Conservation (phyloP, 345 rosid genomes). For the Trapa incisa region DNA sequence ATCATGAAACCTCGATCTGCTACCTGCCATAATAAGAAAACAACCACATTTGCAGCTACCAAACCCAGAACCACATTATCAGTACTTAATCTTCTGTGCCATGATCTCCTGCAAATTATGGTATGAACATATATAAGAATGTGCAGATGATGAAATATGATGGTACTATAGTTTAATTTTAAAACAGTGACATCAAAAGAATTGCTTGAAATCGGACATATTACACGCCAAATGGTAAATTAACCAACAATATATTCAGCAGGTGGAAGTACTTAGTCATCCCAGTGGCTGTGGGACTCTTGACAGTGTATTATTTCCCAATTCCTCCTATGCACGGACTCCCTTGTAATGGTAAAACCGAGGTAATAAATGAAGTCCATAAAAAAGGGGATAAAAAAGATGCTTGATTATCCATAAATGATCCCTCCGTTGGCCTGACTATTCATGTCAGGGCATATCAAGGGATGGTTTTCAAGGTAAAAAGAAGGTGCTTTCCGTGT, state of each 20-base stretch:
- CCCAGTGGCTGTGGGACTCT: no score
- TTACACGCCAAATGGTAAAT: not conserved
- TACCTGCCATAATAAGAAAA: constrained; percentile 62
- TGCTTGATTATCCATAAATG: not conserved
- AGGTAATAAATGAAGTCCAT: not conserved
- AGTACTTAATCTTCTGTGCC: constrained; percentile 32
- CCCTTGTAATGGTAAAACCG: not conserved
- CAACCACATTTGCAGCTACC: constrained; percentile 50
- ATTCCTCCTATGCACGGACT: no score
- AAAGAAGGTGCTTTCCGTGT: not conserved
- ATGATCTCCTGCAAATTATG: constrained; percentile 36
- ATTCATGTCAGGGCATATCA: not conserved
- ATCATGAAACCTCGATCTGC: constrained; percentile 48
- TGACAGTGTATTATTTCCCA: no score
- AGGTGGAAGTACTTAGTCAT: not conserved
- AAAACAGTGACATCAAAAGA: not conserved
- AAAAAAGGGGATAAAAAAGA: not conserved
- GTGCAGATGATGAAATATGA: not conserved
- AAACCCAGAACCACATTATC: constrained; percentile 51
- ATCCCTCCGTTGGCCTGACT: not conserved
- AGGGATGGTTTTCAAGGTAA: not conserved
- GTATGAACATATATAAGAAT: not conserved
- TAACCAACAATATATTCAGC: not conserved
- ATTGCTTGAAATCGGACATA: not conserved
- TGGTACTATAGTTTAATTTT: not conserved